Evolutionary conservation across 1,284 basidiomycete genomes (phyloP).

Genomic region (Puccinia brachypodii): DNA sequence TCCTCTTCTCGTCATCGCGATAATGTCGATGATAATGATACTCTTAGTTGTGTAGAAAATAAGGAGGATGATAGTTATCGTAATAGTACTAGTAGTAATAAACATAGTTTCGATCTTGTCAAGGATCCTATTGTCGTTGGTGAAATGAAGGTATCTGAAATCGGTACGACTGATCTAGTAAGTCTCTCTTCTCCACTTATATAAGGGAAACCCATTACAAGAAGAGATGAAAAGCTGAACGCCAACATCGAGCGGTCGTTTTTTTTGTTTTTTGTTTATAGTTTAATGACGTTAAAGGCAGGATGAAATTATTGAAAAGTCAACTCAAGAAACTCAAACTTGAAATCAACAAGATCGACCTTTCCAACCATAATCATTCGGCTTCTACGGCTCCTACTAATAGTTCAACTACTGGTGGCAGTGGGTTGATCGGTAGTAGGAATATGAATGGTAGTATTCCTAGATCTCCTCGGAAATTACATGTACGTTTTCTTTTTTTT

Average conservation of each 20-base stretch:
- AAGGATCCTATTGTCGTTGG: too few species aligned
- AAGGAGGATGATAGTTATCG: background rate
- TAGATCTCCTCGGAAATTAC: slow-evolving; percentile 16
- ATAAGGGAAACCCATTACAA: too few species aligned
- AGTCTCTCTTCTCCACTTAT: too few species aligned
- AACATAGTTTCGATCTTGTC: background rate
- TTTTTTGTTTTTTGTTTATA: background rate
- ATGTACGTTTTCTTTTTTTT: background rate
- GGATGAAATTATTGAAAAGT: slow-evolving; percentile 26
- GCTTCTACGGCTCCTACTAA: background rate
- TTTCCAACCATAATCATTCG: background rate
- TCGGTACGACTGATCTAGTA: slow-evolving; percentile 33
- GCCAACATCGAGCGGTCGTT: background rate
- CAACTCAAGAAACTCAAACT: slow-evolving; percentile 22
- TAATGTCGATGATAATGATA: background rate
- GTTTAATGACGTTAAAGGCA: slow-evolving; percentile 21
- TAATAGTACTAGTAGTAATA: background rate
- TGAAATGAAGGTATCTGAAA: background rate
- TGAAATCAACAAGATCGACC: slow-evolving; percentile 1
- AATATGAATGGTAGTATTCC: slow-evolving; percentile 22
- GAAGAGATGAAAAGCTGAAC: too few species aligned
- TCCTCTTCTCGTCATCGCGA: background rate
- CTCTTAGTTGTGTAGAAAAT: background rate
- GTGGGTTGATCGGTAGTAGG: background rate
- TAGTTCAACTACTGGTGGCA: background rate